Evolutionary conservation across 352 stramenopile species (phyloP), one percentile per base, ranked within the genome.

Genomic region (Globisporangium abappressorium): DNA sequence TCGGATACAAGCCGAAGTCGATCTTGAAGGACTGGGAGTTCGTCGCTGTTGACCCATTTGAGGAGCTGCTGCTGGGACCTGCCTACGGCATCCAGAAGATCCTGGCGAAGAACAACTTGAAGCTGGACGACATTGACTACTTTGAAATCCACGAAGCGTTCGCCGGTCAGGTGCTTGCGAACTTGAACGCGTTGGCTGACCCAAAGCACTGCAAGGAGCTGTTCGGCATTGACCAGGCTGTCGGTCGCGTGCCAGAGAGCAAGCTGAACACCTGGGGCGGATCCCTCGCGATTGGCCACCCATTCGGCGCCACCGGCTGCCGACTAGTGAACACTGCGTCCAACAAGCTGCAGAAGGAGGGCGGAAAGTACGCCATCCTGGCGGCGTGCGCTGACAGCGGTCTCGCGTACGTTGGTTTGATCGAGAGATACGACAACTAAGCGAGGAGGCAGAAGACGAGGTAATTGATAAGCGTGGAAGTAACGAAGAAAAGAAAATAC

Each of bases 141-240:
- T 99, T 98, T 70, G 98, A 99, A 86, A 98, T 99, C 73, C 98
- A 99, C 77, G 98, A 99, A 74, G 97, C 97, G 14, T 99, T 99
- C 81, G 97, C 97, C 30, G 97, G 97, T 34, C 97, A 99, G 79
- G 94, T 99, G 71, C 85, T 99, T 9, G 92, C 95, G 56, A 99
- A 99, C 79, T 77, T 99, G 68, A 96, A 93, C 55, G 97, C 97
- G 11, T 88, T 99, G 74, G 85, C 95, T 38, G 97, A 95, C 20
- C 85, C 97, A 57, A 90, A 96, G 76, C 98, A 97, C 77, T 98
- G 94, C 70, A 96, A 99, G 82, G 85, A 98, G 71, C 95, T 97
- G 2, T 97, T 99, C 74, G 90, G 88, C 22, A 66, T 92, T 36
- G 89, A 97, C 57, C 68, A 94, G 82, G 72, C 88, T 38, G 85